A percentile compares a stretch with the other conserved stretches of the same genome.
These are phyloP conservation scores for Massospora cicadina DNA, from an alignment of 371 early-diverging fungal genomes.

Conservation along the genomic window DNA sequence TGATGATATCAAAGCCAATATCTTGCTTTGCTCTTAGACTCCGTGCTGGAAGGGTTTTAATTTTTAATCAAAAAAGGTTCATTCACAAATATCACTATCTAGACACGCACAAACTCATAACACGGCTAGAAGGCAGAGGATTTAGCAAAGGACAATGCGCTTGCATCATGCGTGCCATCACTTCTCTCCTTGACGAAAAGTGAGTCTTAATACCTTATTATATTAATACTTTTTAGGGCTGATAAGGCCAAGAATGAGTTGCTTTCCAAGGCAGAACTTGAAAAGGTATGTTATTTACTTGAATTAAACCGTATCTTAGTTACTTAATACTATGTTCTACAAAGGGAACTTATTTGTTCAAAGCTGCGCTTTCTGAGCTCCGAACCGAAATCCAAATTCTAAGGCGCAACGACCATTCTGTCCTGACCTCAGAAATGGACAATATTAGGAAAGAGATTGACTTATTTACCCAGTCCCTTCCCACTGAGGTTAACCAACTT, in stretches of 20 bases:
- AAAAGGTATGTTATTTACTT: conserved; percentile 12
- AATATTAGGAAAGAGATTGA: conserved; percentile 65
- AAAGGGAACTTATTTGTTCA: conserved; percentile 46
- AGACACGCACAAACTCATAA: conserved; percentile 12
- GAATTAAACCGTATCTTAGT: neutral
- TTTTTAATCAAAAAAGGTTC: neutral
- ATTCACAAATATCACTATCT: conserved; percentile 4
- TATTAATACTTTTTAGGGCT: neutral
- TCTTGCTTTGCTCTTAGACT: no score
- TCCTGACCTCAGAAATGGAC: conserved; percentile 51
- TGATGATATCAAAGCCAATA: no score
- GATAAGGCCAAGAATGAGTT: neutral
- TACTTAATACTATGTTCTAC: neutral
- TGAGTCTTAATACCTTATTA: neutral
- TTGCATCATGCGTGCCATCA: conserved; percentile 10
- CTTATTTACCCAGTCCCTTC: conserved; percentile 42
- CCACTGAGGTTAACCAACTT: conserved; percentile 55
- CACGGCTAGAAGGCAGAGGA: conserved; percentile 10
- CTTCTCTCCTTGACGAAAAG: conserved; percentile 11
- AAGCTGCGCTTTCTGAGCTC: conserved; percentile 61
- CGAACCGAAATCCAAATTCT: conserved; percentile 71
- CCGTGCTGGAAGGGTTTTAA: no score
- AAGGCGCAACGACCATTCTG: conserved; percentile 67
- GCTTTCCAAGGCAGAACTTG: conserved; percentile 13
- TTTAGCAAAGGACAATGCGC: conserved; percentile 12